Conservation (phyloP, 345 rosid species). For the Bruguiera gymnorhiza region DNA sequence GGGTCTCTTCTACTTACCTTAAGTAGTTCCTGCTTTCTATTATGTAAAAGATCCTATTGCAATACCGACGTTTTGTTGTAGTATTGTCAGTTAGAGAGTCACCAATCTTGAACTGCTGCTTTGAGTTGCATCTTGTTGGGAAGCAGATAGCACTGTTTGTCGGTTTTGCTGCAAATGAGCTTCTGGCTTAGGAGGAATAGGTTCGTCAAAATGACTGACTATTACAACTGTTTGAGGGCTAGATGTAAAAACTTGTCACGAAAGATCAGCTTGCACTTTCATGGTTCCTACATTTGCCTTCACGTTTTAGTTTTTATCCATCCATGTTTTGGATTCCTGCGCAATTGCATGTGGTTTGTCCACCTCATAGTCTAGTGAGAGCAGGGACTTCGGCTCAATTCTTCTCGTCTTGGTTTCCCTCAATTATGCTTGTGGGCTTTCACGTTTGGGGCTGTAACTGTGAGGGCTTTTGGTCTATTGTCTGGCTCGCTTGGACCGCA, state of each 20-base stretch:
- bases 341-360: too few species aligned
- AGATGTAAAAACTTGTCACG: slow-evolving; percentile 5
- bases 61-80: slow-evolving; percentile 14
- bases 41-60: not conserved
- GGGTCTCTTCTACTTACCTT: slow-evolving; percentile 78
- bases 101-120: slow-evolving; percentile 1
- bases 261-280: not conserved
- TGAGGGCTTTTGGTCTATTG: not conserved
- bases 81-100: not conserved
- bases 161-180: not conserved
- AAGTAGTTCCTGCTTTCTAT: slow-evolving; percentile 35
- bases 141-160: not conserved
- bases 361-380: too few species aligned
- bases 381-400: too few species aligned
- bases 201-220: slow-evolving; percentile 4
- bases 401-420: too few species aligned
- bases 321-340: too few species aligned
- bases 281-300: not conserved
- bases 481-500: not conserved
- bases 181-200: slow-evolving; percentile 2
- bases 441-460: not conserved
- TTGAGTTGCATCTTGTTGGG: not conserved
- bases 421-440: not conserved
- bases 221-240: not conserved
- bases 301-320: not conserved